Base-by-base conservation (phyloP, 176 grass and related monocot species). In the Ensete glaucum region DNA sequence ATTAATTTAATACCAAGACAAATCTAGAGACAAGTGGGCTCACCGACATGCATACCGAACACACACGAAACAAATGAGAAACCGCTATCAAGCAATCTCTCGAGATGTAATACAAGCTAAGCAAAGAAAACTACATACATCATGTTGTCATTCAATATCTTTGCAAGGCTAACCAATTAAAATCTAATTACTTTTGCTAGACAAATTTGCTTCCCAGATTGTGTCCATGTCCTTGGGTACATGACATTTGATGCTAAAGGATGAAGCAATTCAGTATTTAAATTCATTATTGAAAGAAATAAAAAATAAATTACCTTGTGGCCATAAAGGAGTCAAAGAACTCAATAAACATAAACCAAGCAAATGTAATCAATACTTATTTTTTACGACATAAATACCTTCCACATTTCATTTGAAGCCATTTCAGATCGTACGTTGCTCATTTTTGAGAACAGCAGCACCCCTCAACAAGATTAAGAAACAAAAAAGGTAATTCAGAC, bases 371-470 rank as follows among this genome's bases (percentile, higher is more conserved):
- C 9, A 13, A 65, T 12, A 26, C 11, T 1, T 12, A 26, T 11
- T 65, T 65, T 12, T 12, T 4, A 65, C 2, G 14, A 60, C 17
- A 60, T 17, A n/a, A 21, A 50, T 91, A 99, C 96, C 96, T 99
- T 99, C 86, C 91, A 83, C 89, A 91, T 94, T 81, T 99, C 96
- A 82, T 74, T 85, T 62, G 88, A 91, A 81, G 85, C 91, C 69
- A 86, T 94, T 84, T 99, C 96, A 78, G 96, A 99, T 69, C 91
- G 77, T 22, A 99, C 88, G 83, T 88, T 94, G 80, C 88, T 99
- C 96, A 99, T 99, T 84, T 94, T 99, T 48, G 85, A 91, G 80
- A 99, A 99, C 80, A 99, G 59, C 69, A 94, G 77, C 53, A 88
- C 52, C 71, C 94, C 94, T 98, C 73, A 56, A 85, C 56, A 88